phyloP scores from a whole-genome alignment of 805 yeast genomes.

The Starmerella bombi region DNA sequence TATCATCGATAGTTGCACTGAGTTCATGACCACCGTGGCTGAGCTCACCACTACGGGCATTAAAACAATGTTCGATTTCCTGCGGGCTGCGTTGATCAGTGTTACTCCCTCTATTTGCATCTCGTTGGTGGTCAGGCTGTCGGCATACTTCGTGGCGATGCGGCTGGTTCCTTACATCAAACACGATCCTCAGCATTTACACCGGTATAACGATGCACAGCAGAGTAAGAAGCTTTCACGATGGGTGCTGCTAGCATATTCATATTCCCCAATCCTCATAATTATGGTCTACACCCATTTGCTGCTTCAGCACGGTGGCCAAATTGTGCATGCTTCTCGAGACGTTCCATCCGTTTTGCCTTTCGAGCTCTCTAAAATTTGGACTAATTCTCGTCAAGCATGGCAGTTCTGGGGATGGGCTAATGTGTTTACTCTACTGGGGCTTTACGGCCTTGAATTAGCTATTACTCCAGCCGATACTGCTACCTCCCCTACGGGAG shows the following conservation, averaged over 20 bases:
- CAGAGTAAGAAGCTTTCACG: constrained; percentile 14
- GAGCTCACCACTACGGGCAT: constrained; percentile 31
- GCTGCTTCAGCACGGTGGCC: constrained; percentile 57
- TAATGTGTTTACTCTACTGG: constrained; percentile 66
- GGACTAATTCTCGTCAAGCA: constrained; percentile 36
- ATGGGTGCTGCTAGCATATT: constrained; percentile 41
- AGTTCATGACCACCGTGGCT: constrained; percentile 28
- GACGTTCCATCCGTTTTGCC: constrained; percentile 10
- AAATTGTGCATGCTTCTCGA: constrained; percentile 18
- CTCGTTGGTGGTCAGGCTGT: constrained; percentile 70
- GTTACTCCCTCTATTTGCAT: constrained; percentile 69
- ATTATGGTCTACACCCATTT: constrained; percentile 92
- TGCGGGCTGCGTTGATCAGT: constrained; percentile 41
- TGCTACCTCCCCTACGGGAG: constrained; percentile 7
- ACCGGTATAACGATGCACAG: constrained; percentile 9
- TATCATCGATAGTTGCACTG: constrained; percentile 29
- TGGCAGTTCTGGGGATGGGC: constrained; percentile 98
- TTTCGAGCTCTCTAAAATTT: constrained; percentile 20
- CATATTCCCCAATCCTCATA: constrained; percentile 85
- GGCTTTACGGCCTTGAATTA: constrained; percentile 70
- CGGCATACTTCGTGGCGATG: constrained; percentile 80
- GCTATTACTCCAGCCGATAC: constrained; percentile 12
- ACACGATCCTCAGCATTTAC: constrained; percentile 13
- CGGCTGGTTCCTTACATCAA: constrained; percentile 71
- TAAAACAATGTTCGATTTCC: constrained; percentile 32